Evolutionary conservation across 768 basidiomycete species (phyloP).

Genomic region (Russula compacta): DNA sequence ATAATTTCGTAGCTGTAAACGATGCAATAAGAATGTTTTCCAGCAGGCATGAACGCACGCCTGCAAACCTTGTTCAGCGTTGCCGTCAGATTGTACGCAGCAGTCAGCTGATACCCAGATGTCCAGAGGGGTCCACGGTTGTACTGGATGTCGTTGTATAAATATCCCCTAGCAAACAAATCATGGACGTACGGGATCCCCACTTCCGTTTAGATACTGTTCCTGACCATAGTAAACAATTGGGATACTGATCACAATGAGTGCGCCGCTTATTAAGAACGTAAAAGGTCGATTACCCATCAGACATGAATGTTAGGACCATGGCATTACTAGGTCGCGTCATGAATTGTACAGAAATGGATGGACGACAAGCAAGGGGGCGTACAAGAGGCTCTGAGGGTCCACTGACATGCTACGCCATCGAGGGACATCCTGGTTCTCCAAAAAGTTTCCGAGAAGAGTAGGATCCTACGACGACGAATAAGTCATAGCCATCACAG

Average conservation of each 20-base stretch:
- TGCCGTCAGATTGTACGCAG: slow-evolving; percentile 47
- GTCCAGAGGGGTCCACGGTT: slow-evolving; percentile 76
- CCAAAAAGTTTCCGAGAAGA: slow-evolving; percentile 65
- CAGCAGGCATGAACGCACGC: not conserved
- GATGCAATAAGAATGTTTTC: not conserved
- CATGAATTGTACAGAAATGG: not conserved
- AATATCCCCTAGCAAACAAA: not conserved
- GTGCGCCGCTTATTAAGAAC: not conserved
- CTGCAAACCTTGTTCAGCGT: slow-evolving; percentile 47
- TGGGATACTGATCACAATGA: slow-evolving; percentile 41
- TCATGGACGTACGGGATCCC: slow-evolving; percentile 48
- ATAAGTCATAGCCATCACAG: not conserved
- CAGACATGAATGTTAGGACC: slow-evolving; percentile 65
- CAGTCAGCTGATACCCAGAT: slow-evolving; percentile 51
- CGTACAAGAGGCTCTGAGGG: slow-evolving; percentile 59
- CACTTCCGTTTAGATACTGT: slow-evolving; percentile 53
- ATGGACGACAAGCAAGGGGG: slow-evolving; percentile 1
- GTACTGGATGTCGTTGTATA: slow-evolving; percentile 30
- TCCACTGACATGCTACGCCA: slow-evolving; percentile 69
- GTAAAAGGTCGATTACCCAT: slow-evolving; percentile 35
- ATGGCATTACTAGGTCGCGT: slow-evolving; percentile 51
- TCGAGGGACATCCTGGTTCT: slow-evolving; percentile 70
- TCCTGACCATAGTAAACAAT: slow-evolving; percentile 80
- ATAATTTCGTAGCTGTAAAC: slow-evolving; percentile 50
- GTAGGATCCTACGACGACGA: slow-evolving; percentile 26